Evolutionary conservation across 306 rosid genomes (phyloP).

Genomic region (Macrotyloma uniflorum): DNA sequence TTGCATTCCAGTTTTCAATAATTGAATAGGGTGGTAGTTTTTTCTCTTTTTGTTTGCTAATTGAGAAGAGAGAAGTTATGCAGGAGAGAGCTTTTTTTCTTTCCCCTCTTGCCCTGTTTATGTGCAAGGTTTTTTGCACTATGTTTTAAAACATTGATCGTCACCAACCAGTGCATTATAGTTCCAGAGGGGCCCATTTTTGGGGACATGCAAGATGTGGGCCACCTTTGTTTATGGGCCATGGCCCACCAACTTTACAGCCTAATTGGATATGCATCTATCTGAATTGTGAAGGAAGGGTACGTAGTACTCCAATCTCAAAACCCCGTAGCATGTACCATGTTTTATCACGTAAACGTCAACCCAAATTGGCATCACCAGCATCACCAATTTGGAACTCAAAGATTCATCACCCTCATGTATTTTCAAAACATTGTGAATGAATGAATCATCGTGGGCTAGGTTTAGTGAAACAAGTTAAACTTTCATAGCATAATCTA

Average conservation of each 20-base stretch:
- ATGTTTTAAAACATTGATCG: conserved; percentile 35
- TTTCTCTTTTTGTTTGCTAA: conserved; percentile 45
- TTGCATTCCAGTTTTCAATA: conserved; percentile 27
- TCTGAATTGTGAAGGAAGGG: conserved; percentile 40
- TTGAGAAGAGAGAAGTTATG: conserved; percentile 34
- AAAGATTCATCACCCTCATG: conserved; percentile 34
- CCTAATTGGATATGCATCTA: conserved; percentile 52
- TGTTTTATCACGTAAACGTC: conserved; percentile 45
- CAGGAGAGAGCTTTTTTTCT: not conserved
- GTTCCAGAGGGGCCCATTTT: conserved; percentile 42
- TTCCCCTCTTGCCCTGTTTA: not conserved
- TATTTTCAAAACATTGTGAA: not conserved
- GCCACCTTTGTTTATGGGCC: conserved; percentile 46
- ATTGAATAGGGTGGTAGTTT: conserved; percentile 36
- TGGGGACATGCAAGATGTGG: conserved; percentile 49
- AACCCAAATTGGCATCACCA: conserved; percentile 39
- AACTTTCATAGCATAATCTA: too few relatives aligned
- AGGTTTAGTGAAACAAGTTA: too few relatives aligned
- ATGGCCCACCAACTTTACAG: conserved; percentile 54
- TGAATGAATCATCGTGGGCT: not conserved
- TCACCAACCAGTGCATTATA: conserved; percentile 45
- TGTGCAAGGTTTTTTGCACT: conserved; percentile 14
- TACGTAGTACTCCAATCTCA: conserved; percentile 40
- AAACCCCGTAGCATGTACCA: conserved; percentile 52
- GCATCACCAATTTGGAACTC: conserved; percentile 38